Evolutionary conservation across 352 stramenopile species (phyloP), one percentile per base, ranked within the genome.

Genomic region (Pythium chondricola): DNA sequence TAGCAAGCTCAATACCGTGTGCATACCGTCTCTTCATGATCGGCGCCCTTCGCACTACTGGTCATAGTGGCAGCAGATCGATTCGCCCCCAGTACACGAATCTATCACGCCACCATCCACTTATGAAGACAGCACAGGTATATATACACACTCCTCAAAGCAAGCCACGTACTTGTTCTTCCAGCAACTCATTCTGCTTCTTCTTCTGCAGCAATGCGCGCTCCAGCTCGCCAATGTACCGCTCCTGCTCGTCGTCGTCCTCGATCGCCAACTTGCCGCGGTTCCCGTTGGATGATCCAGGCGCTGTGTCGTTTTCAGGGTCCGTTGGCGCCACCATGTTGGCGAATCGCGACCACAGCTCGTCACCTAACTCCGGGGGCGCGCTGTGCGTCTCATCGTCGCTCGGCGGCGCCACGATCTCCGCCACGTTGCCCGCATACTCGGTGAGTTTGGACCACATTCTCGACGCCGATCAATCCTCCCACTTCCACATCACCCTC

Each of bases 171-270:
- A 85, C 68, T 48, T 69, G 65, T 18, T 62, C 51, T 42, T 85
- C 69, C 18, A 90, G 47, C 20, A 61, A 18, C 22, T 88, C 75
- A 41, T 84, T 87, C 49, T 80, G 65, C 49, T 84, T 87, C 58
- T 90, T 90, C 46, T 74, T 66, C 43, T 88, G 78, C 48, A 90
- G 48, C 26, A 90, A 51, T 11, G 75, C 75, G 20, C 78, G 65
- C 57, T 90, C 78, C 36, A 90, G 61, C 44, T 88, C 78, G 44
- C 56, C 81, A 30, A 90, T 90, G 53, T 90, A 90, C 41, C 75
- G 75, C 43, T 90, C 78, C 55, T 90, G 73, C 36, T 86, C 74
- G 53, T 88, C 73, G 2, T 80, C 60, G 6, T 48, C 47, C 1
- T 48, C 49, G 9, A 40, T 37, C 21, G 48, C 44, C 29, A 29